A percentile compares a stretch with the other conserved stretches of the same genome.
Evolutionary conservation across 129 eudicot genomes (phyloP).

Genomic region (Lactuca sativa): DNA sequence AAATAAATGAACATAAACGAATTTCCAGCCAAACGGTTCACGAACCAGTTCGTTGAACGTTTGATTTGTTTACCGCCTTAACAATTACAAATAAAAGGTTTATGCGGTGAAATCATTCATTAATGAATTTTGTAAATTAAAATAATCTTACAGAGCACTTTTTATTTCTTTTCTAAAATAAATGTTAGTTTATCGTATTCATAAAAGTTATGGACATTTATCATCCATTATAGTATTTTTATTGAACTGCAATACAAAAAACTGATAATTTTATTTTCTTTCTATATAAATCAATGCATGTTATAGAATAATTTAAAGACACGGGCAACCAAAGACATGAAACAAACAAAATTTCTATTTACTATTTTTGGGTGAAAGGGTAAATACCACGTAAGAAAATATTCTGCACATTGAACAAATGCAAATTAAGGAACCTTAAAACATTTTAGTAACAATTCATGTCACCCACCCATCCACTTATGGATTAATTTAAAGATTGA

Average conservation of each 20-base stretch:
- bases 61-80: too few species aligned
- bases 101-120: too few species aligned
- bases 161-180: too few species aligned
- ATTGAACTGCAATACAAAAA: not conserved
- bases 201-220: too few species aligned
- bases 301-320: not conserved
- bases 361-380: slow-evolving; percentile 2
- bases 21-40: too few species aligned
- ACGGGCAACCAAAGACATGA: slow-evolving; percentile 4
- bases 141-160: too few species aligned
- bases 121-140: too few species aligned
- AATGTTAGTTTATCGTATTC: too few species aligned
- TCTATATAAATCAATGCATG: not conserved
- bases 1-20: too few species aligned
- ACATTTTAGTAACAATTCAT: slow-evolving; percentile 22
- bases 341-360: not conserved
- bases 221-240: not conserved
- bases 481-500: slow-evolving; percentile 4
- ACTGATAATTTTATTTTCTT: not conserved
- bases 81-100: too few species aligned
- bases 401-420: not conserved
- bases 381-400: slow-evolving; percentile 14
- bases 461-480: slow-evolving; percentile 21
- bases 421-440: not conserved
- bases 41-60: too few species aligned